phyloP scores from a whole-genome alignment of 495 filamentous ascomycete species.

The Hamigera avellanea region DNA sequence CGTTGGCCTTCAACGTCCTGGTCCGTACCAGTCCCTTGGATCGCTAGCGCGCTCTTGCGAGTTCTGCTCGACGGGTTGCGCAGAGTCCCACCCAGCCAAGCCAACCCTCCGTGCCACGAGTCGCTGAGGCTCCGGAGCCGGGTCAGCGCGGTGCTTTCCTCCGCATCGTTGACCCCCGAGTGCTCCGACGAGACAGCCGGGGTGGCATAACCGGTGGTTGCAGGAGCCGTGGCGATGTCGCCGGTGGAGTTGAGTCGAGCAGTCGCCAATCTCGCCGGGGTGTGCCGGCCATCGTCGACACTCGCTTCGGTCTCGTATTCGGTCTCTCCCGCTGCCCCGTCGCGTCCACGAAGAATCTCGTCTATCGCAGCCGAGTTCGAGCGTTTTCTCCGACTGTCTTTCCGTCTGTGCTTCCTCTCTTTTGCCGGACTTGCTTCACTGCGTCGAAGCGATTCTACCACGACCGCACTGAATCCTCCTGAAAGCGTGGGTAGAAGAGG shows the following conservation, averaged over 20 bases:
- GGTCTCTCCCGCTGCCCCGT: conserved; percentile 6
- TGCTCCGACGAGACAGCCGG: conserved; percentile 3
- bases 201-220: background rate
- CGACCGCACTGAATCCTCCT: conserved; percentile 44
- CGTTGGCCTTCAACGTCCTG: too few relatives aligned
- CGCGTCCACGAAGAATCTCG: conserved; percentile 7
- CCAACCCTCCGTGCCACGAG: conserved; percentile 29
- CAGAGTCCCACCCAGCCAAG: conserved; percentile 29
- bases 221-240: background rate
- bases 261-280: conserved; percentile 1
- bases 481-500: conserved; percentile 41
- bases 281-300: conserved; percentile 7
- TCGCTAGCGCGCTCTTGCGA: too few relatives aligned
- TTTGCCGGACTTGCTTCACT: conserved; percentile 33
- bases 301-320: conserved; percentile 6
- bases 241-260: background rate
- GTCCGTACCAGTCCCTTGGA: too few relatives aligned
- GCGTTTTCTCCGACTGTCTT: conserved; percentile 15
- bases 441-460: conserved; percentile 49
- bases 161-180: conserved; percentile 8
- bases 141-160: conserved; percentile 12
- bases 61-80: conserved; percentile 1
- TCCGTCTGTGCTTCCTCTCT: conserved; percentile 16
- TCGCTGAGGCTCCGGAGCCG: conserved; percentile 35
- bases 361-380: conserved; percentile 19